Percentiles rank a stretch among this genome's conserved stretches.
These are phyloP conservation scores for Podaxis sp. DNA, from an alignment of 768 basidiomycete genomes.

Conservation along the genomic window DNA sequence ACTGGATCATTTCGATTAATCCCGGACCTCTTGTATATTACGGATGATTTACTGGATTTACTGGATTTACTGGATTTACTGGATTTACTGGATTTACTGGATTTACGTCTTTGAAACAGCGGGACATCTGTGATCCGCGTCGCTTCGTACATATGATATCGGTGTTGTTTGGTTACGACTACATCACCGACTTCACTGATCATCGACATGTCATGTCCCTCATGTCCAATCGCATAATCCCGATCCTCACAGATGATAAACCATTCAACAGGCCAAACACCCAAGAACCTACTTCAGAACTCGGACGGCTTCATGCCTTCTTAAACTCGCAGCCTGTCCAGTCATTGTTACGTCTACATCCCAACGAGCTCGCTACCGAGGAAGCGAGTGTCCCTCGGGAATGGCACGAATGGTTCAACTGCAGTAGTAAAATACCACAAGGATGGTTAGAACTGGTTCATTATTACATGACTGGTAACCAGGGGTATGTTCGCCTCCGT, in stretches of 20 bases:
- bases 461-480: slow-evolving; percentile 4
- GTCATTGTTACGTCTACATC: slow-evolving; percentile 1
- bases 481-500: not conserved
- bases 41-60: not conserved
- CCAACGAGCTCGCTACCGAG: slow-evolving; percentile 4
- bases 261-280: not conserved
- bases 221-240: not conserved
- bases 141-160: not conserved
- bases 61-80: not conserved
- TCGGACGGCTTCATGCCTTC: not conserved
- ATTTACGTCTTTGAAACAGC: not conserved
- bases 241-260: not conserved
- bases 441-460: slow-evolving; percentile 10
- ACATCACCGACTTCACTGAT: not conserved
- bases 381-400: not conserved
- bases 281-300: not conserved
- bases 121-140: not conserved
- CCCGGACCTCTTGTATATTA: not conserved
- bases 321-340: not conserved
- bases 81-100: not conserved
- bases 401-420: not conserved
- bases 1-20: not conserved
- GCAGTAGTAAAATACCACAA: not conserved
- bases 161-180: not conserved
- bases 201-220: too few species aligned